Evolutionary conservation across 2,329 filamentous ascomycete species (phyloP), one percentile per base, ranked within the genome.

Genomic region (Graphiopsis chlorocephala): DNA sequence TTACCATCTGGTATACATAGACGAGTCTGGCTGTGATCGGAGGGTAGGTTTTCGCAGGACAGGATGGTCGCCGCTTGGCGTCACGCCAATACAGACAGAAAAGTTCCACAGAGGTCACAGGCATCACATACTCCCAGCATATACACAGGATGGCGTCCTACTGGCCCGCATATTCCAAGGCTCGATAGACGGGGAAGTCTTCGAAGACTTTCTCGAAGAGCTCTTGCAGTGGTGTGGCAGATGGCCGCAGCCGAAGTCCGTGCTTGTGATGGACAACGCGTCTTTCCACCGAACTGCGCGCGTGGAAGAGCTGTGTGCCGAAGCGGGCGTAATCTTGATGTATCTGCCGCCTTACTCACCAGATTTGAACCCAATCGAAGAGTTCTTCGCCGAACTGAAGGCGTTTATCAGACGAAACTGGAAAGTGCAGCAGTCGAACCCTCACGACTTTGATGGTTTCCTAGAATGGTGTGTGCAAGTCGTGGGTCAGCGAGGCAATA

Each of bases 311-410:
- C 29, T 65, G n/a, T 68, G 56, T 48, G 31, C 50, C 1, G 64
- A 31, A 31, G 63, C 63, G 29, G 56, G 65, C 14, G 64, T 66
- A 1, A 45, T 31, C 17, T 26, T 66, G 15, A 25, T 66, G 15
- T 68, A 64, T 53, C 56, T 68, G 17, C 61, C 63, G 20, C 66
- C 55, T 14, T 67, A 69, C 33, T 68, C 60, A 33, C 68, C 63
- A n/a, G 60, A 69, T 59, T 56, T 68, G 11, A 67, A 69, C 35
- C 66, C 63, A 2, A 65, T 69, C 47, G 63, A 68, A 52, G 50
- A 67, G 29, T 60, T 62, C 4, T 67, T 66, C 25, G 67, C 70
- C 12, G 66, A 70, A 38, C 68, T 76, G 29, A 74, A 73, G 62
- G 68, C 45, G 12, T 48, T 48, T 7, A 26, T 48, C 8, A 23